Percentiles rank a stretch among this genome's conserved stretches.
phyloP scores from a whole-genome alignment of 2,329 filamentous ascomycete genomes.

The Acrocalymma vagum region DNA sequence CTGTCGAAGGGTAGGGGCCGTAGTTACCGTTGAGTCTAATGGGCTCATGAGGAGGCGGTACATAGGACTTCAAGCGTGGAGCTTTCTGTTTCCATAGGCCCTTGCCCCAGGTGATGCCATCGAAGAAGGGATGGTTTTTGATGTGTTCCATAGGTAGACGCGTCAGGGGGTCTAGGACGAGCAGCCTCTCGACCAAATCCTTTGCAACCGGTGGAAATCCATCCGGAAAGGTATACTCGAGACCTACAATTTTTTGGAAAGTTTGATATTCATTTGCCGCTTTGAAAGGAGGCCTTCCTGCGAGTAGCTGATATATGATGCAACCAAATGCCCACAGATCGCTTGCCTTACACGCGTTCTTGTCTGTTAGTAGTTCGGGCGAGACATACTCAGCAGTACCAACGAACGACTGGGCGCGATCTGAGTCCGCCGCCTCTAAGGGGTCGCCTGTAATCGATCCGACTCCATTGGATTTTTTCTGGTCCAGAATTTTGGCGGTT shows the following conservation, averaged over 20 bases:
- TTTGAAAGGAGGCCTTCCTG: conserved; percentile 97
- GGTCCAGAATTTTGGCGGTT: conserved; percentile 89
- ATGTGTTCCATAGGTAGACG: conserved; percentile 94
- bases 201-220: conserved; percentile 87
- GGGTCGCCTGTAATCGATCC: conserved; percentile 56
- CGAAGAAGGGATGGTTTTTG: conserved; percentile 95
- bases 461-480: conserved; percentile 52
- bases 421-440: conserved; percentile 68
- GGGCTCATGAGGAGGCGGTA: conserved; percentile 78
- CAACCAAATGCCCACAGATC: conserved; percentile 99
- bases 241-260: conserved; percentile 95
- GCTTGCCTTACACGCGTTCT: conserved; percentile 96
- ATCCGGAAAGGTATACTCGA: conserved; percentile 92
- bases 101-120: conserved; percentile 84
- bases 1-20: conserved; percentile 13
- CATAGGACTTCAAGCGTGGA: conserved; percentile 84
- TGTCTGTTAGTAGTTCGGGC: conserved; percentile 94
- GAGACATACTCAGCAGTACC: conserved; percentile 98
- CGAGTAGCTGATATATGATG: conserved; percentile 94
- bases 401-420: conserved; percentile 91
- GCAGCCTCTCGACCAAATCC: conserved; percentile 87
- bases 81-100: conserved; percentile 89
- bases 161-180: conserved; percentile 86
- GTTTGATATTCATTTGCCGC: conserved; percentile 95
- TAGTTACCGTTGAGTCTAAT: conserved; percentile 55